A percentile compares a stretch with the other conserved stretches of the same genome.
phyloP scores from a whole-genome alignment of 495 filamentous ascomycete species.

The Daldinia loculata region DNA sequence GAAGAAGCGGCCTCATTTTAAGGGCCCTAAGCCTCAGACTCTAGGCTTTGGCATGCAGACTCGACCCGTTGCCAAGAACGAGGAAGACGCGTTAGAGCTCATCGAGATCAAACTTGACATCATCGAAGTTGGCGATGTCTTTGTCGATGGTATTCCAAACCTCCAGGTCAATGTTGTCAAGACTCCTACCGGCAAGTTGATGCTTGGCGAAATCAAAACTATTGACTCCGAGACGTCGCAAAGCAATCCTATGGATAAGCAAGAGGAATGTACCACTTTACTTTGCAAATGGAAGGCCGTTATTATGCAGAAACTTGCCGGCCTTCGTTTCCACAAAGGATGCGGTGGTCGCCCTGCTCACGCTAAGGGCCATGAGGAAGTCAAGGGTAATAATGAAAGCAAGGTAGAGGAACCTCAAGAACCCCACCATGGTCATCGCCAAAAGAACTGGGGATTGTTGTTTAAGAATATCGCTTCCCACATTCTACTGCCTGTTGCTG shows the following conservation, averaged over 20 bases:
- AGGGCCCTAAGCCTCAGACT: slow-evolving; percentile 35
- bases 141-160: slow-evolving; percentile 56
- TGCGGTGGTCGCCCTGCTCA: slow-evolving; percentile 31
- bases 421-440: slow-evolving; percentile 28
- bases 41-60: slow-evolving; percentile 53
- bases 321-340: slow-evolving; percentile 39
- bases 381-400: neutral
- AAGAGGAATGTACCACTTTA: slow-evolving; percentile 54
- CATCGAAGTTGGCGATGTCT: slow-evolving; percentile 57
- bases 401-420: slow-evolving; percentile 5
- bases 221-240: slow-evolving; percentile 24
- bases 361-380: slow-evolving; percentile 19
- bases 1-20: slow-evolving; percentile 31
- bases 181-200: slow-evolving; percentile 51
- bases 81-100: slow-evolving; percentile 49
- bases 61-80: slow-evolving; percentile 40
- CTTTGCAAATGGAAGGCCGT: slow-evolving; percentile 59
- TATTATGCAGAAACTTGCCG: slow-evolving; percentile 50
- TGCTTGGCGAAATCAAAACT: slow-evolving; percentile 51
- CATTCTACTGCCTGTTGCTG: slow-evolving; percentile 60
- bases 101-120: slow-evolving; percentile 59
- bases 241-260: slow-evolving; percentile 38
- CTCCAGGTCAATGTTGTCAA: slow-evolving; percentile 57
- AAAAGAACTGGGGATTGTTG: slow-evolving; percentile 53
- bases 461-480: slow-evolving; percentile 58